Evolutionary conservation across 352 stramenopile species (phyloP), one percentile per base, ranked within the genome.

Genomic region (Globisporangium iwayamae): DNA sequence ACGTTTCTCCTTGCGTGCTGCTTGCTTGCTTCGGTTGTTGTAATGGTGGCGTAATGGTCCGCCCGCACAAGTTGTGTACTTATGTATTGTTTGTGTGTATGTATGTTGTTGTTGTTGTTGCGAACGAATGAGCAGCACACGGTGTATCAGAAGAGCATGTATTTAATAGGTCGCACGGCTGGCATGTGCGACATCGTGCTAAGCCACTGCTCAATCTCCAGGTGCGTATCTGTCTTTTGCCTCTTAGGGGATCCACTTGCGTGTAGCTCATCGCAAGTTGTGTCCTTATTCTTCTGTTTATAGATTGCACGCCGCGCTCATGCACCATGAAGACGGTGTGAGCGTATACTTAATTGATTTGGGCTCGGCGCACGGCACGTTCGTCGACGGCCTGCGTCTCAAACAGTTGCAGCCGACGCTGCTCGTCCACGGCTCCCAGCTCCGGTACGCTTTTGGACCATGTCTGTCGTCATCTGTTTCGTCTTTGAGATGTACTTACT

Each of bases 161-260:
- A 92, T 56, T 68, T 94, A 16, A 85, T 94, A 64, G 85, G 85
- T 4, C 76, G 85, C 47, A 92, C 92, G 56, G 74, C 83, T 4
- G 77, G 74, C 10, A 81, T 90, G 18, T 93, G 83, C 47, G 85
- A 94, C 36, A 83, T 94, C 25, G 85, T 93, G 39, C 68, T 94
- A 10, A 85, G 83, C 62, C 85, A 94, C 64, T 92, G 84, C 72
- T 94, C 85, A 47, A 90, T 94, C 59, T 94, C 85, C 34, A 71
- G 72, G 69, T 70, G 39, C 34, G 46, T 50, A 7, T n/a, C 16
- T 18, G 10, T 36, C 8, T 73, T 45, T n/a, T 47, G 28, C 30
- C 14, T 30, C 9, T 25, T 34, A 9, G 2, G 22, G 10, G 38
- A 38, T 28, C 8, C 41, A 36, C 32, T 36, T 36, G 36, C 4